Conservation (phyloP, 1,284 basidiomycete genomes). For the Trichosporon sp. region DNA sequence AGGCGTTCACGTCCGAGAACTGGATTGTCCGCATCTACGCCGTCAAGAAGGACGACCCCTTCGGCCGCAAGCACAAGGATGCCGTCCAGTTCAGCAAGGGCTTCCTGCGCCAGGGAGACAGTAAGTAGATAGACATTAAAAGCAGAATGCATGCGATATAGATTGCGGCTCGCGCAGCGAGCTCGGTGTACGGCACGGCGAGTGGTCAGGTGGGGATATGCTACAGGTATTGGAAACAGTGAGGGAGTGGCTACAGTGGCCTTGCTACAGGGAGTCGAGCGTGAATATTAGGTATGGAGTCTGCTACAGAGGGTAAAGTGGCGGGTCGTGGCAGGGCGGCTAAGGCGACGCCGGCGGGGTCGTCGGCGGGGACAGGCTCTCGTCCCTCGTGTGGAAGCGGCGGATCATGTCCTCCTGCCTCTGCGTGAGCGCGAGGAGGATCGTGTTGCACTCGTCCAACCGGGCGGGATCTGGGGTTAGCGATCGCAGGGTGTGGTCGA, state of each 20-base stretch:
- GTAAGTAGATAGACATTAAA: background rate
- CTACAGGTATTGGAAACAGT: background rate
- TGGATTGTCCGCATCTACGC: slow-evolving; percentile 97
- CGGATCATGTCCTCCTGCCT: background rate
- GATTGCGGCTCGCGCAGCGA: background rate
- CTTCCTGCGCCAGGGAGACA: background rate
- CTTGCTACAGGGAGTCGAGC: background rate
- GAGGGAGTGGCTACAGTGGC: background rate
- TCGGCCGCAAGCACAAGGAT: slow-evolving; percentile 80
- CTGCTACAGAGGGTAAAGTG: too few species aligned
- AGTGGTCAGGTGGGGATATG: background rate
- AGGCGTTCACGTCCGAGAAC: slow-evolving; percentile 95
- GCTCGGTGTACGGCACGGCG: background rate
- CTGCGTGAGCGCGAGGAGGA: background rate
- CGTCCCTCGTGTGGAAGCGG: background rate
- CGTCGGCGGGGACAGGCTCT: background rate
- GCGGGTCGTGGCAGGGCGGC: too few species aligned
- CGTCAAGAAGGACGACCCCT: slow-evolving; percentile 88
- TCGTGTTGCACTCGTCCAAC: background rate
- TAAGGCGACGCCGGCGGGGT: background rate
- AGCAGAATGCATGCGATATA: slow-evolving; percentile 7
- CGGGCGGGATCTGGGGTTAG: background rate
- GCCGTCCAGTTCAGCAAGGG: slow-evolving; percentile 76
- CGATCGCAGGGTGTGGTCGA: background rate
- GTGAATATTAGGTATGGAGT: too few species aligned